Percentiles rank a stretch among this genome's conserved stretches.
These are phyloP conservation scores for Ascochyta pisi DNA, from an alignment of 2,329 filamentous ascomycete genomes.

Conservation along the genomic window DNA sequence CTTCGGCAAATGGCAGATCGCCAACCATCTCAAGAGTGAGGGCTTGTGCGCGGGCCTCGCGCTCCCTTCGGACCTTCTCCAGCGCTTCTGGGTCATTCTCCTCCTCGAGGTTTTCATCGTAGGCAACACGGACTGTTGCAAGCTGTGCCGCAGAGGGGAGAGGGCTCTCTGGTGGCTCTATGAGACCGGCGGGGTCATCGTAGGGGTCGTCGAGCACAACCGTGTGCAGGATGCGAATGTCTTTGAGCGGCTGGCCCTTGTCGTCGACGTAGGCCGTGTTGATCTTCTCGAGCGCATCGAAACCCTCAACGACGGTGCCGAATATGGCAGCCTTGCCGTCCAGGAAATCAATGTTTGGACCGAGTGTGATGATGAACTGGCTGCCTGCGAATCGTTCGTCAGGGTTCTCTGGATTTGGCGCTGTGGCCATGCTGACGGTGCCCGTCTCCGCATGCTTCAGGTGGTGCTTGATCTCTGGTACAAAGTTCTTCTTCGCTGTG, in stretches of 20 bases:
- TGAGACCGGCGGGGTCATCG: conserved; percentile 77
- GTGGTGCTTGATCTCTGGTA: conserved; percentile 83
- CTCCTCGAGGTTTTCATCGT: conserved; percentile 82
- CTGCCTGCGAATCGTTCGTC: conserved; percentile 84
- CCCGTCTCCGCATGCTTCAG: conserved; percentile 88
- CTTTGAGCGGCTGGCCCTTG: conserved; percentile 84
- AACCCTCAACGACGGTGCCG: conserved; percentile 93
- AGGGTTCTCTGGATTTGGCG: conserved; percentile 74
- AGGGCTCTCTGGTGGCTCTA: conserved; percentile 80
- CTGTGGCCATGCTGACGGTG: conserved; percentile 98
- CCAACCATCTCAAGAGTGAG: conserved; percentile 97
- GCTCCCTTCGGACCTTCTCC: conserved; percentile 81
- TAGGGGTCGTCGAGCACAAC: conserved; percentile 92
- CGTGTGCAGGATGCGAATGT: conserved; percentile 93
- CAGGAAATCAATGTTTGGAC: conserved; percentile 86
- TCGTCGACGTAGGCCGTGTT: conserved; percentile 89
- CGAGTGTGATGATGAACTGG: conserved; percentile 92
- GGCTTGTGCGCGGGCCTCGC: conserved; percentile 91
- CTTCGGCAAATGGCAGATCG: conserved; percentile 94
- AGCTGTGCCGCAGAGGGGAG: conserved; percentile 83
- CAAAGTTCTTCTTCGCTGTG: conserved; percentile 76
- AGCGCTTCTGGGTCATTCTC: conserved; percentile 80
- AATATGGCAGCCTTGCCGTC: conserved; percentile 96
- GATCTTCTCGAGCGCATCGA: conserved; percentile 91
- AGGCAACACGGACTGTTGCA: conserved; percentile 87